These are phyloP conservation scores for Nakazawaea holstii DNA, from an alignment of 805 yeast genomes.

Conservation along the genomic window DNA sequence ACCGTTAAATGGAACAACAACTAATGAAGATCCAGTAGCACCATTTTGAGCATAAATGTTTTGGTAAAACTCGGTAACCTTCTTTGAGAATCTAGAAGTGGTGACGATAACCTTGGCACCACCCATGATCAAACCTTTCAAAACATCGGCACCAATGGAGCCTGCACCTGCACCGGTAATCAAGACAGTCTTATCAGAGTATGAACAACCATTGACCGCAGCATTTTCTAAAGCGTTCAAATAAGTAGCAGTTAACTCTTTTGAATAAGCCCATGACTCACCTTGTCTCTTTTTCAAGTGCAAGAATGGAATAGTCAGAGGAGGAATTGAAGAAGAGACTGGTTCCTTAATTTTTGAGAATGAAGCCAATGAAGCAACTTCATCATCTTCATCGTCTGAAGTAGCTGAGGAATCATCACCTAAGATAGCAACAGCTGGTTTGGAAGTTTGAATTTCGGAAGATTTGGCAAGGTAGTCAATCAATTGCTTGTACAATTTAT, in stretches of 20 bases:
- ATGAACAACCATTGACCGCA: slow-evolving; percentile 91
- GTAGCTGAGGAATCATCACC: slow-evolving; percentile 37
- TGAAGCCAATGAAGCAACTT: slow-evolving; percentile 80
- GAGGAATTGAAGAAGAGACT: slow-evolving; percentile 67
- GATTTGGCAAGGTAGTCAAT: slow-evolving; percentile 63
- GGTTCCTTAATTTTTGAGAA: slow-evolving; percentile 64
- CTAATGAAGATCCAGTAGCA: slow-evolving; percentile 84
- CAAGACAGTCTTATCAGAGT: slow-evolving; percentile 81
- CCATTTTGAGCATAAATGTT: slow-evolving; percentile 89
- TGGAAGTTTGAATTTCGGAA: slow-evolving; percentile 65
- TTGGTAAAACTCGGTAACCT: slow-evolving; percentile 95
- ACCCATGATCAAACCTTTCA: slow-evolving; percentile 92
- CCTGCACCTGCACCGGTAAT: slow-evolving; percentile 99
- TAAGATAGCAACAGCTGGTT: slow-evolving; percentile 49
- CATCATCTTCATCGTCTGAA: slow-evolving; percentile 59
- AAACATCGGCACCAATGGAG: slow-evolving; percentile 95
- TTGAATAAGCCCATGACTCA: slow-evolving; percentile 74
- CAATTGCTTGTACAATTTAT: slow-evolving; percentile 64
- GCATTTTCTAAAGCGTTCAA: slow-evolving; percentile 90
- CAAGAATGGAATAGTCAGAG: slow-evolving; percentile 90
- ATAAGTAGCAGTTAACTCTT: slow-evolving; percentile 67
- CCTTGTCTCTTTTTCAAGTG: slow-evolving; percentile 84
- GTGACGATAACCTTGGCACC: slow-evolving; percentile 98
- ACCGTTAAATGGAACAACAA: slow-evolving; percentile 98
- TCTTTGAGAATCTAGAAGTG: slow-evolving; percentile 90